A percentile compares a stretch with the other conserved stretches of the same genome.
phyloP scores from a whole-genome alignment of 331 rosid genomes.

The Dryas integrifolia region DNA sequence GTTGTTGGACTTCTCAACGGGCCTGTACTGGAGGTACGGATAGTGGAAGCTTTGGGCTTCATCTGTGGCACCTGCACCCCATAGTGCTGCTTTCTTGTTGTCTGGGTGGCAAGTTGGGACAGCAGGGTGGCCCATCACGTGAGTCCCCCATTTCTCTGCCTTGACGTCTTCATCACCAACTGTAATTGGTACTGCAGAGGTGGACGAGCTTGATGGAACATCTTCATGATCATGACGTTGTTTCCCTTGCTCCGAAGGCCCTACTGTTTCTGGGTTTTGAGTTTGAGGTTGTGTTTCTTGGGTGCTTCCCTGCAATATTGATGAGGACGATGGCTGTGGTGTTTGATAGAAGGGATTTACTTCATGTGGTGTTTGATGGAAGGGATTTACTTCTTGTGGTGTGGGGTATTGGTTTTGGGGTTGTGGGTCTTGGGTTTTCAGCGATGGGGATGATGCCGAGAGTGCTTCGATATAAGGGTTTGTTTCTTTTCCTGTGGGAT shows the following conservation, averaged over 20 bases:
- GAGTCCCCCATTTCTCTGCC: conserved; percentile 53
- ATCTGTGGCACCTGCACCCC: conserved; percentile 35
- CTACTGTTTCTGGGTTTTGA: background rate
- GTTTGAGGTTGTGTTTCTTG: background rate
- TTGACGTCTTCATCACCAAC: background rate
- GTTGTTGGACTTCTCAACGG: conserved; percentile 40
- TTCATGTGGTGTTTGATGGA: conserved; percentile 1
- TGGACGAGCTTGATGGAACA: conserved; percentile 21
- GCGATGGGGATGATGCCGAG: background rate
- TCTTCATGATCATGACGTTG: background rate
- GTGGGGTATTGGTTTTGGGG: background rate
- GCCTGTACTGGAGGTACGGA: conserved; percentile 48
- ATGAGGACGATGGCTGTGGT: too few species aligned
- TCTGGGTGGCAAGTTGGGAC: conserved; percentile 47
- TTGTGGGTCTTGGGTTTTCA: background rate
- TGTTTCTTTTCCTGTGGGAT: background rate
- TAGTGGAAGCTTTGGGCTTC: conserved; percentile 32
- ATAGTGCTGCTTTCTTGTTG: conserved; percentile 50
- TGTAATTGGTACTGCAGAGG: background rate
- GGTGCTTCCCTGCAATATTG: background rate
- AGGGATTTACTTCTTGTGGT: conserved; percentile 9
- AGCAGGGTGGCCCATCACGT: conserved; percentile 56
- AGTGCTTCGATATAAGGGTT: conserved; percentile 24
- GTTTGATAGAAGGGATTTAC: conserved; percentile 8
- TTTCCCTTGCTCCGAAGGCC: too few species aligned